These are phyloP conservation scores for Cerrena zonata DNA, from an alignment of 1,284 basidiomycete species.

Conservation along the genomic window DNA sequence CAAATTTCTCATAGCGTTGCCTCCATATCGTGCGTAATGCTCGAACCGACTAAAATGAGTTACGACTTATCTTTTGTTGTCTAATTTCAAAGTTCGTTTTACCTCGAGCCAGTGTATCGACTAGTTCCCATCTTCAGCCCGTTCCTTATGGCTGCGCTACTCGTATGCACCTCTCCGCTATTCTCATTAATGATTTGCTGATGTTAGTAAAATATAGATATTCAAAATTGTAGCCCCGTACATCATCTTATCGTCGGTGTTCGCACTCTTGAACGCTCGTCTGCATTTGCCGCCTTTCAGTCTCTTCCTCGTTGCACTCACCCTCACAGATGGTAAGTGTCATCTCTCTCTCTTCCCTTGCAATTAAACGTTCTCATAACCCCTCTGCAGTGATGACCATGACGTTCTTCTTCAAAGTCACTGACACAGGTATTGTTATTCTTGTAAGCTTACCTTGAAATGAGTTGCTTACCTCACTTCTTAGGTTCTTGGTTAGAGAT, in stretches of 20 bases:
- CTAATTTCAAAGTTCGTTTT: slow-evolving; percentile 60
- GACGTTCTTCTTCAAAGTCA: slow-evolving; percentile 80
- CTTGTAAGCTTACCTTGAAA: not conserved
- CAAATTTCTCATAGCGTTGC: slow-evolving; percentile 55
- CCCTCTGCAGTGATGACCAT: slow-evolving; percentile 75
- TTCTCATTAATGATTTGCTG: not conserved
- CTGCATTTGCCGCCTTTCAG: slow-evolving; percentile 71
- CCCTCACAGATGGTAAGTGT: slow-evolving; percentile 64
- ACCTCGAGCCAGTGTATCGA: slow-evolving; percentile 84
- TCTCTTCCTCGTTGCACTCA: slow-evolving; percentile 68
- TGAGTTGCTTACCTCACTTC: slow-evolving; percentile 1
- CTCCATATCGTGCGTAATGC: slow-evolving; percentile 68
- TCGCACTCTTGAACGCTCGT: slow-evolving; percentile 62
- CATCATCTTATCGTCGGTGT: slow-evolving; percentile 64
- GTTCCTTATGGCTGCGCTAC: slow-evolving; percentile 74
- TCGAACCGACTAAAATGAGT: not conserved
- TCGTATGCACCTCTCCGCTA: slow-evolving; percentile 39
- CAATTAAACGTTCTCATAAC: no score
- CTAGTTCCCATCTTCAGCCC: slow-evolving; percentile 84
- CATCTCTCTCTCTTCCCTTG: no score
- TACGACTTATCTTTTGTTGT: not conserved
- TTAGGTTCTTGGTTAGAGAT: slow-evolving; percentile 84
- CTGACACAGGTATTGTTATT: slow-evolving; percentile 56
- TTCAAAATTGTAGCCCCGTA: slow-evolving; percentile 83
- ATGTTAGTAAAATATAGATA: slow-evolving; percentile 38